A percentile compares a stretch with the other conserved stretches of the same genome.
These are phyloP conservation scores for Pleurotus platypus DNA, from an alignment of 768 basidiomycete genomes.

Conservation along the genomic window DNA sequence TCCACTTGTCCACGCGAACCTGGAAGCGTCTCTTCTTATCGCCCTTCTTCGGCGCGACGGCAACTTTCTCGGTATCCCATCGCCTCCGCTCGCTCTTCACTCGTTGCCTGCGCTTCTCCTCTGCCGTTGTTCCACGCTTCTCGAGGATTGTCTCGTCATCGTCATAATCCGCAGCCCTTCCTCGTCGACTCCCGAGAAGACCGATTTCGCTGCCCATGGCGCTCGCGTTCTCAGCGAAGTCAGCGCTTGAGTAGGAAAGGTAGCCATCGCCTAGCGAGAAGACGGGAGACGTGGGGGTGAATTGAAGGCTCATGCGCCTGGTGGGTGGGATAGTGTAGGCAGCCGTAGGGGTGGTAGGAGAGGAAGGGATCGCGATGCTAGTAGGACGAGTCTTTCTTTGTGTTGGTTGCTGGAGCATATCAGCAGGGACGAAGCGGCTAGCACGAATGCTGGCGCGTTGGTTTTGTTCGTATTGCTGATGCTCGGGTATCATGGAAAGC, in stretches of 20 bases:
- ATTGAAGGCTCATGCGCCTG: conserved; percentile 58
- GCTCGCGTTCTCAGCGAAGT: conserved; percentile 7
- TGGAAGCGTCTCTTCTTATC: conserved; percentile 1
- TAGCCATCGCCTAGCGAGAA: conserved; percentile 11
- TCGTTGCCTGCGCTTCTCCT: conserved; percentile 33
- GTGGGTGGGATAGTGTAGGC: conserved; percentile 27
- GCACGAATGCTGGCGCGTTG: conserved; percentile 3
- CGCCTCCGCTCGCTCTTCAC: conserved; percentile 14
- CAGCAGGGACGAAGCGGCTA: conserved; percentile 33
- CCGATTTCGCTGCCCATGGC: conserved; percentile 5
- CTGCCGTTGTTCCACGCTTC: conserved; percentile 33
- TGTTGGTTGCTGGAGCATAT: conserved; percentile 21
- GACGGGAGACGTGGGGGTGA: conserved; percentile 53
- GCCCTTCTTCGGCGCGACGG: not conserved
- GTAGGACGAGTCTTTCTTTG: conserved; percentile 26
- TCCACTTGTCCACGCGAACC: conserved; percentile 6
- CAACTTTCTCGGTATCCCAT: conserved; percentile 19
- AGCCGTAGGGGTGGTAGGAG: conserved; percentile 21
- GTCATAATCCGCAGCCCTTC: conserved; percentile 3
- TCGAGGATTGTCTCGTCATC: conserved; percentile 30
- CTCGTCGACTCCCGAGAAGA: not conserved
- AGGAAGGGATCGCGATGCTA: conserved; percentile 32
- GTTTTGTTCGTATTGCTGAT: conserved; percentile 14
- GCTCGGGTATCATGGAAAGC: conserved; percentile 14
- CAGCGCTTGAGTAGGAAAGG: not conserved